Base-by-base conservation (phyloP, 2,329 filamentous ascomycete genomes). In the Cordyceps pruinosa region DNA sequence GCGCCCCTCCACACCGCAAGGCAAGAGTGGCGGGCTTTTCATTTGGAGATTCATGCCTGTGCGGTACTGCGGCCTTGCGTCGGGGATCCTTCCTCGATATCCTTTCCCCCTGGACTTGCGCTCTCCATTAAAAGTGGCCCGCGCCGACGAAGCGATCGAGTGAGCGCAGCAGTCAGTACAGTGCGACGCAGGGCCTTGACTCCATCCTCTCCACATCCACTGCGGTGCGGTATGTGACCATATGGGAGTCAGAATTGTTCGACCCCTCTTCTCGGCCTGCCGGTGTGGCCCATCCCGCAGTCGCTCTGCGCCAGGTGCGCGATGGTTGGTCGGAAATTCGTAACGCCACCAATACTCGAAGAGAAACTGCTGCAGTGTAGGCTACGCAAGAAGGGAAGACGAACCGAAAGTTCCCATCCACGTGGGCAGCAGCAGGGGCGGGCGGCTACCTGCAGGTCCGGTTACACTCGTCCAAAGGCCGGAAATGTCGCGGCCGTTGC, bases 321-420 rank as follows among this genome's bases (percentile, higher is more conserved):
- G 42, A 37, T 32, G 45, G 28, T 32, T 55, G 44, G 42, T 30
- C n/a, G 23, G 21, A 23, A 30, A 19, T 47, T 30, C 52, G n/a
- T 25, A 32, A 55, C 42, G 52, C 52, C 42, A 55, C 52, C 32
- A 47, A 55, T 46, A 46, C 52, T 39, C 28, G 51, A 46, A 23
- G 17, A 47, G n/a, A 47, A 44, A 15, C 26, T 2, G 19, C n/a
- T 46, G 42, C n/a, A 28, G 30, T 10, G 32, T 17, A 34, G 15
- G 41, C 42, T 17, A 47, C 42, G 41, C 52, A 39, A 47, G 32
- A 47, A 45, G 13, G 30, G 34, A 12, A 46, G 30, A 37, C 32
- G 42, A 47, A 55, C 42, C 25, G 13, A 55, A 37, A n/a, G 25
- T 46, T 23, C 25, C 44, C 13, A 39, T 47, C 52, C 52, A 55